Percentiles rank a stretch among this genome's conserved stretches.
Evolutionary conservation across 805 yeast species (phyloP).

Genomic region (Monosporozyma servazzii): DNA sequence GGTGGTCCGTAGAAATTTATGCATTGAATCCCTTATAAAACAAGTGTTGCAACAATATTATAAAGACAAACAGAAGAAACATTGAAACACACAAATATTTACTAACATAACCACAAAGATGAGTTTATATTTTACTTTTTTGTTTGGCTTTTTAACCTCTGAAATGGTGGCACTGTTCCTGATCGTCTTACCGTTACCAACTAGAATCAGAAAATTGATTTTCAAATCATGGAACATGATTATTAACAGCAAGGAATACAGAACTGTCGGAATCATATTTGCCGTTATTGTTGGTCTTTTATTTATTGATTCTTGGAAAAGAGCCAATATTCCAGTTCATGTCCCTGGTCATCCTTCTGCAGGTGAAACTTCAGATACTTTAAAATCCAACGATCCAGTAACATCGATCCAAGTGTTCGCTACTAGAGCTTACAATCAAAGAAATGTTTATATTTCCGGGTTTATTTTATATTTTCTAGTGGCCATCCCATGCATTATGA

Average conservation of each 20-base stretch:
- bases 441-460: slow-evolving; percentile 55
- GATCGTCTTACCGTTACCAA: slow-evolving; percentile 49
- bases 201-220: slow-evolving; percentile 36
- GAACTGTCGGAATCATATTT: slow-evolving; percentile 37
- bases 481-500: slow-evolving; percentile 46
- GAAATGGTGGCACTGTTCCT: slow-evolving; percentile 43
- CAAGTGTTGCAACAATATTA: background rate
- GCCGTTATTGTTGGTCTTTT: slow-evolving; percentile 38
- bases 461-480: slow-evolving; percentile 48
- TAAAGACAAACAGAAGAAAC: too few species aligned
- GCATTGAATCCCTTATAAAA: too few species aligned
- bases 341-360: slow-evolving; percentile 12
- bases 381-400: slow-evolving; percentile 21
- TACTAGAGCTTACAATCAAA: slow-evolving; percentile 51
- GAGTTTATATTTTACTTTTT: slow-evolving; percentile 28
- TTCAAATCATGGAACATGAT: slow-evolving; percentile 32
- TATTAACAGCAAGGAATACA: slow-evolving; percentile 33
- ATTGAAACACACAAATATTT: too few species aligned
- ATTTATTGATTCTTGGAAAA: slow-evolving; percentile 46
- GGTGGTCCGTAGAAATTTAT: background rate
- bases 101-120: slow-evolving; percentile 7
- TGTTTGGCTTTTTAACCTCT: slow-evolving; percentile 40
- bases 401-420: slow-evolving; percentile 46
- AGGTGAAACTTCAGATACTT: background rate
- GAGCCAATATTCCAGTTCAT: slow-evolving; percentile 30